Evolutionary conservation across 345 rosid genomes (phyloP), one percentile per base, ranked within the genome.

Genomic region (Lumnitzera racemosa): DNA sequence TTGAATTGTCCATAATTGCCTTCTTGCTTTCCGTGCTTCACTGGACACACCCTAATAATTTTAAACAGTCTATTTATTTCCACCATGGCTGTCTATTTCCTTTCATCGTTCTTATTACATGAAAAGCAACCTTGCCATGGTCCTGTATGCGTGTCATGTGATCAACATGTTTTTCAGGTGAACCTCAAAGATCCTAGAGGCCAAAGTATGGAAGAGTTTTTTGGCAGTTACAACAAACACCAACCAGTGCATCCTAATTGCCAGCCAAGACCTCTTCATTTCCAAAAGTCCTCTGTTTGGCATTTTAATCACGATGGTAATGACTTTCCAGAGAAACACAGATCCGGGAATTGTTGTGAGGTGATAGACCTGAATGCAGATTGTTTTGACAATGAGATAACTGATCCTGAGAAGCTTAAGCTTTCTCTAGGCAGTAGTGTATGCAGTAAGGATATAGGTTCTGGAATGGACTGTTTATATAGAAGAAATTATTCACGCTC

Each of bases 401-500:
- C 67, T 20, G 64, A 61, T 55, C 12, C 70, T 49, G 57, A 51
- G 63, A 76, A 73, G 20, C 69, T 82, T 72, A 67, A 67, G 47
- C 83, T 80, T 63, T 76, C 85, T 48, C 72, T 80, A 47, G 56
- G 58, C 51, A 56, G 53, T 63, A 72, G 74, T 65, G 69, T 62
- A 24, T 46, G 59, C 24, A 68, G 52, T 27, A 70, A 46, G 65
- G 48, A 47, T 25, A 58, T 57, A 57, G 65, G 54, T 49, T 20
- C 56, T 49, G 57, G 12, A 24, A 53, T 50, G 58, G 51, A 31
- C 48, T 48, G 54, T 57, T 57, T 68, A 53, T 59, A 53, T 51
- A 59, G 66, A 55, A 63, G 63, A 58, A 55, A 52, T 55, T 54
- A n/a, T 52, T 46, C 64, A 47, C 55, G 2, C 71, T 51, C 68